Percentiles rank a stretch among this genome's conserved stretches.
Evolutionary conservation across 129 eudicot species (phyloP).

Genomic region (Flaveria ramosissima): DNA sequence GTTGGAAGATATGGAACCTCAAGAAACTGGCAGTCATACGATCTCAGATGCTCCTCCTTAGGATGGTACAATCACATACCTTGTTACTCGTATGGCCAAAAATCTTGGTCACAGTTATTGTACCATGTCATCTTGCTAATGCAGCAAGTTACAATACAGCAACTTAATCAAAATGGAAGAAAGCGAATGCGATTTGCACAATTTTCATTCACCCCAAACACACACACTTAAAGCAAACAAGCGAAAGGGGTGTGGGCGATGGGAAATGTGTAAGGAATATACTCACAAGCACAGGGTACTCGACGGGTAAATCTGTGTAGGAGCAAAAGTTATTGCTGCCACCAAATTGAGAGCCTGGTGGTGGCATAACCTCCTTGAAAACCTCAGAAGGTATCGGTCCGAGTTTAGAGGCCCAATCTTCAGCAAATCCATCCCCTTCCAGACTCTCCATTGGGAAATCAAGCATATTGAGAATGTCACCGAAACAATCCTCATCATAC

Average conservation of each 20-base stretch:
- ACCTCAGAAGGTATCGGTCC: conserved; percentile 65
- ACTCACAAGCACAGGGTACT: conserved; percentile 38
- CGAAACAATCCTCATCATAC: conserved; percentile 37
- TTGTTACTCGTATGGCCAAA: not conserved
- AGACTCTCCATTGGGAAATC: conserved; percentile 70
- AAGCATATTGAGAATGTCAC: conserved; percentile 45
- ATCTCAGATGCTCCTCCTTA: not conserved
- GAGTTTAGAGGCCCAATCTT: conserved; percentile 60
- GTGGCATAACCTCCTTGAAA: conserved; percentile 29
- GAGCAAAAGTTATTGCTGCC: conserved; percentile 23
- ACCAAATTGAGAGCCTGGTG: conserved; percentile 32
- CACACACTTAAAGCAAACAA: not conserved
- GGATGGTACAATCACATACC: not conserved
- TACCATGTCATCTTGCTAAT: conserved; percentile 18
- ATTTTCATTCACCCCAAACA: conserved; percentile 19
- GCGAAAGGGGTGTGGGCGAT: not conserved
- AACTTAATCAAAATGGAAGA: not conserved
- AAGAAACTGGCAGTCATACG: not conserved
- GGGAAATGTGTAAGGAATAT: not conserved
- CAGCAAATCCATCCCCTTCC: conserved; percentile 54
- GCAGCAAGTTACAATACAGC: not conserved
- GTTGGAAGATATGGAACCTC: not conserved
- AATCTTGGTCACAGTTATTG: not conserved
- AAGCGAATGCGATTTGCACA: not conserved
- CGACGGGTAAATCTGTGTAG: conserved; percentile 30